Base-by-base conservation (phyloP, 441 rosid species). In the Sinapis alba region DNA sequence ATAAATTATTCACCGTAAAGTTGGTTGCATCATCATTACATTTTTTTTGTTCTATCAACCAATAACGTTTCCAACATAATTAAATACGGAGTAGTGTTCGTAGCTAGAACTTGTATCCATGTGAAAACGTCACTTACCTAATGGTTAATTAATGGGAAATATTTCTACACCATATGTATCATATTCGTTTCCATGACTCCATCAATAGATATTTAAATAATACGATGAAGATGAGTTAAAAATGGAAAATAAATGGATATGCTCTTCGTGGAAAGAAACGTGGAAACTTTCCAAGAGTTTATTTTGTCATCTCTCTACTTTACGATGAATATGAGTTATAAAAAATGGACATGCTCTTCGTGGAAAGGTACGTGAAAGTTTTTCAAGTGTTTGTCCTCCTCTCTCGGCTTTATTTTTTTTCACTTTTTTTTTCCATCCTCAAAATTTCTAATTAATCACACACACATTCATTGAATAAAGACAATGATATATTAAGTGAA, bases 391-490 rank as follows among this genome's bases (percentile, higher is more conserved):
- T 28, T 28, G 32, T 28, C 34, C 1, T 28, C 34, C 1, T 28
- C 34, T 28, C 34, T 28, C 34, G 34, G 7, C 7, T 1, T 41
- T 19, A 5, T 20, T 8, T 6, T n/a, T 2, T 23, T 16, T 13
- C 18, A 9, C 2, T 21, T 76, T 53, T 24, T 7, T 59, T n/a
- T 16, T 21, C 19, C 26, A 2, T 21, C 0, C 26, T 57, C 18
- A 69, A 28, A 28, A 28, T 28, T 28, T 28, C 34, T 28, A 28
- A 28, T 28, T 6, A 34, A 30, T 30, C 34, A 30, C 26, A 71
- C 36, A 54, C 28, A 27, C 53, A 68, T 69, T 65, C 70, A 76
- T 62, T 75, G 79, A 62, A 76, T 63, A 69, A 54, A 75, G 79
- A 69, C 74, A 68, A 68, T 0, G 13, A 68, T 62, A 47, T 67